These are phyloP conservation scores for Tylopilus sp. DNA, from an alignment of 768 basidiomycete species.

Conservation along the genomic window DNA sequence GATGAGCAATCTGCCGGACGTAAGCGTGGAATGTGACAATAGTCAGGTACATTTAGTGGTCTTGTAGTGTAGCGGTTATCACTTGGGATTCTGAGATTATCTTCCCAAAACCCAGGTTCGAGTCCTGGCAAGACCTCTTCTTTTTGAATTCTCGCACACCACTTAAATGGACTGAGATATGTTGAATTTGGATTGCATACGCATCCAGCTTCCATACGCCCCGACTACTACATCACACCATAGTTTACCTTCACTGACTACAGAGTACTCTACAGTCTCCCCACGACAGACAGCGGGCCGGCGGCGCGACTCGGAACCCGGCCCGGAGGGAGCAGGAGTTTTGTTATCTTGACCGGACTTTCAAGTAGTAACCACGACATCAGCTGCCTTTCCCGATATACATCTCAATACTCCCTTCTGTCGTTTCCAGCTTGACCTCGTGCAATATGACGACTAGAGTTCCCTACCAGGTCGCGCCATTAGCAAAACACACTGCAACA, in stretches of 20 bases:
- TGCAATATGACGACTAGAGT: neutral
- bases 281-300: too few species aligned
- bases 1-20: too few species aligned
- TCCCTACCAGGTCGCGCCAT: slow-evolving; percentile 48
- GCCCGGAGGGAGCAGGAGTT: too few species aligned
- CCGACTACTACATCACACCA: too few species aligned
- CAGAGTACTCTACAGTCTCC: too few species aligned
- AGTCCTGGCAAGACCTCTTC: slow-evolving; percentile 27
- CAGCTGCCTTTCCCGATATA: neutral
- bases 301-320: too few species aligned
- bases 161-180: too few species aligned
- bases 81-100: slow-evolving; percentile 35
- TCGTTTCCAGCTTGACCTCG: neutral
- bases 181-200: too few species aligned
- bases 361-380: neutral
- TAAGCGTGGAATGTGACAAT: too few species aligned
- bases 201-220: too few species aligned
- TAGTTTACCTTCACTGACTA: too few species aligned
- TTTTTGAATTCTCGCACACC: neutral
- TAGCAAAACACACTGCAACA: slow-evolving; percentile 72
- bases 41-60: too few species aligned
- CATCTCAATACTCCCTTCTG: neutral
- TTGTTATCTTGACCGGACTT: neutral
- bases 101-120: slow-evolving; percentile 32
- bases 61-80: slow-evolving; percentile 40